Evolutionary conservation across 768 basidiomycete genomes (phyloP).

Genomic region (Tricholoma furcatifolium): DNA sequence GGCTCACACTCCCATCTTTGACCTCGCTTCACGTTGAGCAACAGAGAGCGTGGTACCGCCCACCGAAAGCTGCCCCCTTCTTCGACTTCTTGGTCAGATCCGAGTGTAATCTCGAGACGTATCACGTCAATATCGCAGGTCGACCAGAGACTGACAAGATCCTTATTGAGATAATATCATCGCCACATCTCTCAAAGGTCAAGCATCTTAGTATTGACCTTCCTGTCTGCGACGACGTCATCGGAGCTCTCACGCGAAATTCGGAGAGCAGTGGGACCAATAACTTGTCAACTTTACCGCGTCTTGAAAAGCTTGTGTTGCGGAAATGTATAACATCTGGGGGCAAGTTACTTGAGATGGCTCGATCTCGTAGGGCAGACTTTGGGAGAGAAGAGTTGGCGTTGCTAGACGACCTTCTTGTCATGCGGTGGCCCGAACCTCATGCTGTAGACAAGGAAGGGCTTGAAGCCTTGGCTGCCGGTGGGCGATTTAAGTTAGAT

Average conservation of each 20-base stretch:
- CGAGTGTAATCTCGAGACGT: constrained; percentile 1
- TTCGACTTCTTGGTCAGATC: constrained; percentile 6
- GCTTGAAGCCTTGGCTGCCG: background rate
- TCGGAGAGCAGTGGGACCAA: background rate
- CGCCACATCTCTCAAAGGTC: background rate
- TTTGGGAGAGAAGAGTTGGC: background rate
- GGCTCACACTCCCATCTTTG: constrained; percentile 4
- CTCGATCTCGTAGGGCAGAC: background rate
- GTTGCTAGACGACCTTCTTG: background rate
- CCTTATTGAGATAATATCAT: constrained; percentile 1
- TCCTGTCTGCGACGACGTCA: background rate
- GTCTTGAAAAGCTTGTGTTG: constrained; percentile 3
- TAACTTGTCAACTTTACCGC: background rate
- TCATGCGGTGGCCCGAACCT: background rate
- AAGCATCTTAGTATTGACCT: background rate
- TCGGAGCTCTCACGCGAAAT: background rate
- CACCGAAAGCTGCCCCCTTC: background rate
- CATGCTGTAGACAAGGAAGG: constrained; percentile 1
- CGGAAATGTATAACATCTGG: background rate
- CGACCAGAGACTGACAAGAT: background rate
- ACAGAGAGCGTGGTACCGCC: background rate
- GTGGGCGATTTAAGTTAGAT: no score
- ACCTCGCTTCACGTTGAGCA: background rate
- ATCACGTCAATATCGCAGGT: background rate
- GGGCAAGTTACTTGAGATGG: constrained; percentile 1